A percentile compares a stretch with the other conserved stretches of the same genome.
phyloP scores from a whole-genome alignment of 805 yeast species.

The Kodamaea restingae region DNA sequence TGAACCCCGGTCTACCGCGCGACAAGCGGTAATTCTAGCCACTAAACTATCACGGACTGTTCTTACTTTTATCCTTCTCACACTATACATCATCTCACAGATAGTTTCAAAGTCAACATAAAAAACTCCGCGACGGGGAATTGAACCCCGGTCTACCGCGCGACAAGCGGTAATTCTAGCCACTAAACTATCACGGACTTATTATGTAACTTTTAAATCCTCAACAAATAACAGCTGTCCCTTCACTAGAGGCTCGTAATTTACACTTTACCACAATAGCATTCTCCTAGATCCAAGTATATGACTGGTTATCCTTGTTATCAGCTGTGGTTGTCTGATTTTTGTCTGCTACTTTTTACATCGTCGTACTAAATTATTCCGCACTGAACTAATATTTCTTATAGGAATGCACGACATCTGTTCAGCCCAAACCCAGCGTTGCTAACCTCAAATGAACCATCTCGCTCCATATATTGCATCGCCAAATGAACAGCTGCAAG shows the following conservation, averaged over 20 bases:
- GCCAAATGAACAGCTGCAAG: neutral
- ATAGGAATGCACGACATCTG: neutral
- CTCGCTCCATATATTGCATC: neutral
- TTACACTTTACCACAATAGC: no score
- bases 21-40: conserved; percentile 9
- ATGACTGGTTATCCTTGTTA: no score
- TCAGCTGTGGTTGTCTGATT: no score
- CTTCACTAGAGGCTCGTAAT: no score
- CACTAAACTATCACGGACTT: conserved; percentile 6
- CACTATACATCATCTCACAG: no score
- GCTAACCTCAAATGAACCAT: conserved; percentile 1
- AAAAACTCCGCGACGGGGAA: conserved; percentile 8
- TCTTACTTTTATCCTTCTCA: no score
- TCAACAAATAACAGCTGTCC: neutral
- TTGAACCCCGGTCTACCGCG: conserved; percentile 9
- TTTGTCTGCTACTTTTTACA: no score
- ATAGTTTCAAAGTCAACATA: no score
- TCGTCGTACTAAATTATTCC: neutral
- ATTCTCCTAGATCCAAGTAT: no score
- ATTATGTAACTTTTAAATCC: neutral
- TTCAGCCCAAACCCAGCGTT: neutral
- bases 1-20: conserved; percentile 9
- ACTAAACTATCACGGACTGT: conserved; percentile 6
- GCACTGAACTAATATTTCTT: neutral
- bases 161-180: conserved; percentile 9